Percentiles rank a stretch among this genome's conserved stretches.
Conservation (phyloP, 192 early-diverging fungal species). For the Thamnidium elegans region DNA sequence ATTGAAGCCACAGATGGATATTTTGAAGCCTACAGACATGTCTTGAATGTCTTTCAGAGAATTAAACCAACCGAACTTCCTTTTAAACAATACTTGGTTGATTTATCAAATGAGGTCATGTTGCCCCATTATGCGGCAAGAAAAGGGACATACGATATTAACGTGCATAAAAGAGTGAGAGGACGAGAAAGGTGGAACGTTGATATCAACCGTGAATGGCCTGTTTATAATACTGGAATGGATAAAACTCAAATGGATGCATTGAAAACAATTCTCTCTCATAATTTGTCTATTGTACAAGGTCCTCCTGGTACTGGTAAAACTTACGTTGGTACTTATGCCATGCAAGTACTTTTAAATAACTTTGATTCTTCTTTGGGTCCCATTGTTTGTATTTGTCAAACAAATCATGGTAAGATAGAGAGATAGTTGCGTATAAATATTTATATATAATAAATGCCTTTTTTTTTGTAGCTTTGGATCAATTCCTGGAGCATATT, state of each 20-base stretch:
- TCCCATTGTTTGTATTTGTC: conserved; percentile 51
- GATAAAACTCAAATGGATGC: conserved; percentile 45
- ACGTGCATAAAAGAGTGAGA: not conserved
- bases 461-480: conserved; percentile 22
- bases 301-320: conserved; percentile 63
- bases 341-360: conserved; percentile 43
- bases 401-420: conserved; percentile 53
- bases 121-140: conserved; percentile 38
- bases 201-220: conserved; percentile 17
- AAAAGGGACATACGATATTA: conserved; percentile 27
- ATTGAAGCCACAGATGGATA: conserved; percentile 39
- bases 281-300: conserved; percentile 47
- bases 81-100: conserved; percentile 42
- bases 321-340: conserved; percentile 51
- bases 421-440: not conserved
- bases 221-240: conserved; percentile 26
- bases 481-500: conserved; percentile 42
- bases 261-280: conserved; percentile 42
- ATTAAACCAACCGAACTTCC: conserved; percentile 37
- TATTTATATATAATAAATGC: not conserved
- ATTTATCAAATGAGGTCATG: conserved; percentile 31
- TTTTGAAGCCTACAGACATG: conserved; percentile 54
- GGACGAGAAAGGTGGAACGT: conserved; percentile 7
- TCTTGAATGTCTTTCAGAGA: conserved; percentile 43
- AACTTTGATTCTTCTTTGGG: conserved; percentile 34